Percentiles rank a stretch among this genome's conserved stretches.
Evolutionary conservation across 1,139 yeast species (phyloP).

Genomic region (Taiozyma sp.): DNA sequence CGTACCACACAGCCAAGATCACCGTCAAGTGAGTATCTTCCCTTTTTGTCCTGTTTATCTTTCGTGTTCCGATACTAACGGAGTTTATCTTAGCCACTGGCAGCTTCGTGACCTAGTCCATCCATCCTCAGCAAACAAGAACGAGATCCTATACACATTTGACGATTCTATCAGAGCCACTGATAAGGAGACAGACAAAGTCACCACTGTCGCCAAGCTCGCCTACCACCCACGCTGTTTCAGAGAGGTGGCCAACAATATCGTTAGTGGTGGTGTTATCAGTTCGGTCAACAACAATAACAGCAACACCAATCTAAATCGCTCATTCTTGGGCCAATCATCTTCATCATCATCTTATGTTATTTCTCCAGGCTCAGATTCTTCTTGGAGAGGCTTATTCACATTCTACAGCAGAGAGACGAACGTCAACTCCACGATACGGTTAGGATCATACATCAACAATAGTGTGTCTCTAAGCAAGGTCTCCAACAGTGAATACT

Average conservation of each 20-base stretch:
- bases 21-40: conserved; percentile 28
- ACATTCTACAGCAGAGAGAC: conserved; percentile 50
- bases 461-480: conserved; percentile 67
- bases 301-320: conserved; percentile 9
- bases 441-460: conserved; percentile 77
- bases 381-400: conserved; percentile 55
- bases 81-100: conserved; percentile 64
- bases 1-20: conserved; percentile 26
- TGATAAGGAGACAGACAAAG: conserved; percentile 34
- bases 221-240: conserved; percentile 68
- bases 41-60: background rate
- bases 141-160: conserved; percentile 45
- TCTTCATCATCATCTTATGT: conserved; percentile 14
- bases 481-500: conserved; percentile 36
- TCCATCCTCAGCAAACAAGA: conserved; percentile 32
- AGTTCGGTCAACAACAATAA: conserved; percentile 28
- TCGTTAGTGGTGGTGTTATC: conserved; percentile 71
- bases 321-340: conserved; percentile 24
- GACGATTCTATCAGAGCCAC: conserved; percentile 42
- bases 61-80: conserved; percentile 3
- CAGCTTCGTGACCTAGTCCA: conserved; percentile 77
- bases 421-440: conserved; percentile 43
- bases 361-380: conserved; percentile 17
- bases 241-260: conserved; percentile 50
- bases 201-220: conserved; percentile 40